Evolutionary conservation across 2,329 filamentous ascomycete species (phyloP).

Genomic region (Colletotrichum godetiae): DNA sequence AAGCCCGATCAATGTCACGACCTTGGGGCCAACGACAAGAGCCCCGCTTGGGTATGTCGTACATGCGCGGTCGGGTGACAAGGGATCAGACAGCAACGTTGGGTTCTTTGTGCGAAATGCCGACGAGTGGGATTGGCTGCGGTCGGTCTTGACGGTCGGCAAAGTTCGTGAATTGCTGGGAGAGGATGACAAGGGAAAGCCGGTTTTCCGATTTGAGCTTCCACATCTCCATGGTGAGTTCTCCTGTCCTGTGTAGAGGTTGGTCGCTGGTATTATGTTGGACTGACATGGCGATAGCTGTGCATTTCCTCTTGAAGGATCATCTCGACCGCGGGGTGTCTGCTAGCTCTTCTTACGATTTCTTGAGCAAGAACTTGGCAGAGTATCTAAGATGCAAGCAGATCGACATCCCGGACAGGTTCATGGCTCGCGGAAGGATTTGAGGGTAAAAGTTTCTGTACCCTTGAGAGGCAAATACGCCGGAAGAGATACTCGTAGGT

Average conservation of each 20-base stretch:
- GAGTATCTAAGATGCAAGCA: constrained; percentile 44
- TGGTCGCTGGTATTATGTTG: background rate
- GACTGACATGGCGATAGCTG: constrained; percentile 33
- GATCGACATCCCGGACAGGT: constrained; percentile 42
- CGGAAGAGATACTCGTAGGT: background rate
- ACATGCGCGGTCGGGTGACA: constrained; percentile 51
- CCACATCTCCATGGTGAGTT: constrained; percentile 39
- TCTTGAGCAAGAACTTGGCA: constrained; percentile 46
- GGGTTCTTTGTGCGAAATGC: constrained; percentile 38
- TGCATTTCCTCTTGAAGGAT: constrained; percentile 55
- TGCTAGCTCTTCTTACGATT: constrained; percentile 41
- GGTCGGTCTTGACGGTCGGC: constrained; percentile 51
- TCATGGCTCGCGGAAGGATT: constrained; percentile 40
- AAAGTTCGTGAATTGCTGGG: constrained; percentile 51
- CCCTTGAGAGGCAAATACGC: background rate
- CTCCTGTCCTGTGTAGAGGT: background rate
- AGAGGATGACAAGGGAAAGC: constrained; percentile 48
- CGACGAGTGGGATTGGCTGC: constrained; percentile 43
- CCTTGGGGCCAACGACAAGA: constrained; percentile 42
- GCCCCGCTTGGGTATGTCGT: constrained; percentile 46
- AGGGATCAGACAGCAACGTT: constrained; percentile 51
- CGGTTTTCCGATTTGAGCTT: constrained; percentile 59
- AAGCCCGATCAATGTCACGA: constrained; percentile 39
- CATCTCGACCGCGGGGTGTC: constrained; percentile 43
- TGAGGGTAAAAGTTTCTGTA: background rate